phyloP scores from a whole-genome alignment of 257 asterid species.

The Solanum pennellii region DNA sequence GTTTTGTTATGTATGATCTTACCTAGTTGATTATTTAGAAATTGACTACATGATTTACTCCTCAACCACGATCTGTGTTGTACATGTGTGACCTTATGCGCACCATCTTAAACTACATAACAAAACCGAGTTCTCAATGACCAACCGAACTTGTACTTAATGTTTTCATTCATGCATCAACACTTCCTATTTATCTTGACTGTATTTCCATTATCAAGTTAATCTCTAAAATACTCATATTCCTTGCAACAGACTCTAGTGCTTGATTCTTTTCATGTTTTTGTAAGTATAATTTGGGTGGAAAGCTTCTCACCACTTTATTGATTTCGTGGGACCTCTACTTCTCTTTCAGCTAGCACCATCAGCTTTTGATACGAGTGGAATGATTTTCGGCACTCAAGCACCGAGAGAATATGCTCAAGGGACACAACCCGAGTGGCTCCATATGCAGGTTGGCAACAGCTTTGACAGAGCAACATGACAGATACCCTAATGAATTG shows the following conservation, averaged over 20 bases:
- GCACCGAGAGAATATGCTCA: slow-evolving; percentile 46
- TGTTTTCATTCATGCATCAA: neutral
- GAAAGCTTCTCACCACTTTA: neutral
- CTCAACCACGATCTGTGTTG: neutral
- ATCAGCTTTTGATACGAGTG: slow-evolving; percentile 38
- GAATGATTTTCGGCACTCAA: slow-evolving; percentile 57
- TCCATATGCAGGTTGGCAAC: slow-evolving; percentile 70
- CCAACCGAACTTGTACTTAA: neutral
- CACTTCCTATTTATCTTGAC: neutral
- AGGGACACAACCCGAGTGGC: slow-evolving; percentile 71
- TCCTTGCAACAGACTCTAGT: neutral
- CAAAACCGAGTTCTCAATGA: neutral
- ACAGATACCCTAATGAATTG: neutral
- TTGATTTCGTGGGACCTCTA: neutral
- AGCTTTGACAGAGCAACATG: slow-evolving; percentile 41
- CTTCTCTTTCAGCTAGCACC: slow-evolving; percentile 33
- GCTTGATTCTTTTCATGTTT: neutral
- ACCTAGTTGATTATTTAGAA: neutral
- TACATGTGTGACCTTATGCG: neutral
- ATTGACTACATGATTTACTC: neutral
- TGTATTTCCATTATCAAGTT: neutral
- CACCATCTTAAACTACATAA: neutral
- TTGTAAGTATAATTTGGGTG: neutral
- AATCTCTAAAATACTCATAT: neutral
- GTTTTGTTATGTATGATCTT: neutral